Conservation (phyloP, 2,329 filamentous ascomycete genomes). For the Beauveria bassiana region DNA sequence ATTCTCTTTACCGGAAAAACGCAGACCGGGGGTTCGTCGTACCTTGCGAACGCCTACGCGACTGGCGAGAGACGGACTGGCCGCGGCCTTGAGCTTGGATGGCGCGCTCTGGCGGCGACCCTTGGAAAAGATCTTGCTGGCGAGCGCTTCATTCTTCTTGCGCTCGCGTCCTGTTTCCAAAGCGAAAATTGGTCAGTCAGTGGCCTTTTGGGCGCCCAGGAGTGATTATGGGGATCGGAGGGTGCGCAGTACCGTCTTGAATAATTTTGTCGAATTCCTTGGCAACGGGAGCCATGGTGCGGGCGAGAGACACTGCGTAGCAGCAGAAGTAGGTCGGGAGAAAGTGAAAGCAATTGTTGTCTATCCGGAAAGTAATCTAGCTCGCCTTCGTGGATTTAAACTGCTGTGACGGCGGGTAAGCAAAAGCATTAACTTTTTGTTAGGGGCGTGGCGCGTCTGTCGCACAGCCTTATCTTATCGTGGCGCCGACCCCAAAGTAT, state of each 20-base stretch:
- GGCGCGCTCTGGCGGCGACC: conserved; percentile 53
- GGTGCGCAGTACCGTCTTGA: conserved; percentile 10
- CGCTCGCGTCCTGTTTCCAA: conserved; percentile 49
- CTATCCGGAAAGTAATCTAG: not conserved
- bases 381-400: not conserved
- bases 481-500: not conserved
- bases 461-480: conserved; percentile 11
- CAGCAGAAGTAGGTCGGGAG: not conserved
- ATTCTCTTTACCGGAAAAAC: not conserved
- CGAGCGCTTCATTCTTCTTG: conserved; percentile 65
- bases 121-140: conserved; percentile 60
- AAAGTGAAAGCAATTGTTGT: not conserved
- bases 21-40: conserved; percentile 12
- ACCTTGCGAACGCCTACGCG: conserved; percentile 69
- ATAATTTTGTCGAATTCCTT: conserved; percentile 16
- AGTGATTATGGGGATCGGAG: not conserved
- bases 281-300: conserved; percentile 12
- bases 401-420: not conserved
- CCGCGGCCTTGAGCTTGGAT: conserved; percentile 35
- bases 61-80: conserved; percentile 56
- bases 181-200: not conserved
- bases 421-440: not conserved
- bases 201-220: not conserved
- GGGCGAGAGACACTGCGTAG: not conserved
- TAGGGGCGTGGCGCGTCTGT: conserved; percentile 6